Evolutionary conservation across 495 filamentous ascomycete species (phyloP).

Genomic region (Pyronema omphalodes): DNA sequence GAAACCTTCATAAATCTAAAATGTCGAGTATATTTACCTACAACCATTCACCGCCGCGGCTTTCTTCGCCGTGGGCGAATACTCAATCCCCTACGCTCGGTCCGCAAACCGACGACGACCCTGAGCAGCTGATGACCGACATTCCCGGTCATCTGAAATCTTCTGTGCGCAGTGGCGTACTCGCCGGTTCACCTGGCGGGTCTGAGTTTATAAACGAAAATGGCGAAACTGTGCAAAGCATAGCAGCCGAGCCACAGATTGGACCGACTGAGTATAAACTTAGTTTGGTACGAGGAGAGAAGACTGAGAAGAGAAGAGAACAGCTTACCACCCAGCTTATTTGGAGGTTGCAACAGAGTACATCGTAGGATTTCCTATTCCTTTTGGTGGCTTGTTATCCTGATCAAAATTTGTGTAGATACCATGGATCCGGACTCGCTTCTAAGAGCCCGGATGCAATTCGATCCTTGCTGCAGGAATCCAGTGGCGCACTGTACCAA

Average conservation of each 20-base stretch:
- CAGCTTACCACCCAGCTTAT: constrained; percentile 86
- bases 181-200: constrained; percentile 24
- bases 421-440: constrained; percentile 19
- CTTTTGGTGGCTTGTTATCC: constrained; percentile 41
- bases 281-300: constrained; percentile 73
- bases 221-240: constrained; percentile 41
- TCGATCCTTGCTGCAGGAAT: constrained; percentile 73
- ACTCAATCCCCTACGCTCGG: constrained; percentile 12
- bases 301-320: constrained; percentile 55
- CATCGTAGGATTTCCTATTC: constrained; percentile 51
- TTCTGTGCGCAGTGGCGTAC: constrained; percentile 19
- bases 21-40: constrained; percentile 98
- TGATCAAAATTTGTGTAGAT: constrained; percentile 29
- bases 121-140: constrained; percentile 15
- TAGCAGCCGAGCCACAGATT: constrained; percentile 82
- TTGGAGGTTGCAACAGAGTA: constrained; percentile 90
- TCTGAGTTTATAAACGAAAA: constrained; percentile 44
- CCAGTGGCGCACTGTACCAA: constrained; percentile 83
- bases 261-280: constrained; percentile 94
- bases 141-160: constrained; percentile 26
- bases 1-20: background rate
- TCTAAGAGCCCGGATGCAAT: constrained; percentile 40
- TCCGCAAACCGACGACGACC: background rate
- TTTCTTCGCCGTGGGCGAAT: constrained; percentile 65
- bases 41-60: constrained; percentile 68